phyloP scores from a whole-genome alignment of 2,329 filamentous ascomycete genomes.

The Tolypocladium capitatum region DNA sequence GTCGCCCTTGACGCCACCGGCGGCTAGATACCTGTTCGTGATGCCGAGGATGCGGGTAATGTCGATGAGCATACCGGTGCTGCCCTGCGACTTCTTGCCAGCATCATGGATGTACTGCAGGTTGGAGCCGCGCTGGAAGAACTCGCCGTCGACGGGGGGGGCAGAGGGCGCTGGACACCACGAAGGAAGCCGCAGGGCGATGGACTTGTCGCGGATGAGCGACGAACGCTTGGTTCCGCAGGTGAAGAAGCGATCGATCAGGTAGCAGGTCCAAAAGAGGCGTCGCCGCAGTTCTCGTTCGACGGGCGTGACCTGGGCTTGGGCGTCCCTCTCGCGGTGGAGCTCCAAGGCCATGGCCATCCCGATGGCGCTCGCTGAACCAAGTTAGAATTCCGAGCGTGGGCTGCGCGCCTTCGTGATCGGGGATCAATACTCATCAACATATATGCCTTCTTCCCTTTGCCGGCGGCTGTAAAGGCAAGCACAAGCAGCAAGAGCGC shows the following conservation, averaged over 20 bases:
- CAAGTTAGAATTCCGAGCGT: background rate
- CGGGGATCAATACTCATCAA: slow-evolving; percentile 47
- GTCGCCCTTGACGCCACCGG: slow-evolving; percentile 76
- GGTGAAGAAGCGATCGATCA: slow-evolving; percentile 72
- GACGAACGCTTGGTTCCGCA: slow-evolving; percentile 73
- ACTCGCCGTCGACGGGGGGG: slow-evolving; percentile 59
- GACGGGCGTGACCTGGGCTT: slow-evolving; percentile 45
- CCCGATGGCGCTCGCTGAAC: slow-evolving; percentile 33
- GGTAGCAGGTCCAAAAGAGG: slow-evolving; percentile 82
- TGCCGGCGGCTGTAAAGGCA: slow-evolving; percentile 63
- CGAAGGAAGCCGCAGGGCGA: slow-evolving; percentile 61
- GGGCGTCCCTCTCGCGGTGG: slow-evolving; percentile 59
- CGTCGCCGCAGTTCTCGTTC: slow-evolving; percentile 66
- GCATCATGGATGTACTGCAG: slow-evolving; percentile 57
- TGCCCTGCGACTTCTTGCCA: slow-evolving; percentile 59
- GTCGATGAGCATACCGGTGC: slow-evolving; percentile 70
- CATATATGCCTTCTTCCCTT: slow-evolving; percentile 81
- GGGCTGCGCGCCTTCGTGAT: background rate
- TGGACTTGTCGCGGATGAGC: slow-evolving; percentile 64
- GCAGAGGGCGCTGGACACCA: slow-evolving; percentile 52
- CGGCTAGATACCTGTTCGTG: slow-evolving; percentile 72
- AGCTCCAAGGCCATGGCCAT: slow-evolving; percentile 76
- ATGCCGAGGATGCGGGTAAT: slow-evolving; percentile 71
- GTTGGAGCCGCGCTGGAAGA: slow-evolving; percentile 69
- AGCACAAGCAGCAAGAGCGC: slow-evolving; percentile 61